These are phyloP conservation scores for Berkeleyomyces basicola DNA, from an alignment of 2,329 filamentous ascomycete genomes.

Conservation along the genomic window DNA sequence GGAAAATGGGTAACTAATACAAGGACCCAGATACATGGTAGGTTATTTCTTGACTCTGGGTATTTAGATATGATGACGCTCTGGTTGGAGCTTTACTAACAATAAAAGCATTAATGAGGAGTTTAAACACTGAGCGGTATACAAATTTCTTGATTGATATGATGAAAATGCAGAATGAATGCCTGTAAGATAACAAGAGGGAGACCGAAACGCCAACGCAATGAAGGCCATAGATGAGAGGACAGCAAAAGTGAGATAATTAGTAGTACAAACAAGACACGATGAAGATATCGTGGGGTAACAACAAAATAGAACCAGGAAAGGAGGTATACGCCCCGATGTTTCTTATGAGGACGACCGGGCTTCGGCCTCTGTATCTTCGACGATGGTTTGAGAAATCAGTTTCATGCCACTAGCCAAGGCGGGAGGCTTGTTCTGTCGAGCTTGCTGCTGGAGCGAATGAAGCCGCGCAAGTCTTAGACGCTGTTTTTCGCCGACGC, in stretches of 20 bases:
- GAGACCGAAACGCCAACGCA: background rate
- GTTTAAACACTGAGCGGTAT: no score
- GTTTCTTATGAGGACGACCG: background rate
- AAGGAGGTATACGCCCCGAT: background rate
- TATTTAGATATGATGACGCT: no score
- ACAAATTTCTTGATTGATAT: no score
- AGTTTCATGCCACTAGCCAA: background rate
- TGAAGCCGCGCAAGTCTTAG: background rate
- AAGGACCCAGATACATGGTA: background rate
- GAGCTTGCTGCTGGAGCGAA: background rate
- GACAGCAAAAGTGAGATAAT: background rate
- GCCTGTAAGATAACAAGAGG: background rate
- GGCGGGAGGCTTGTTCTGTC: background rate
- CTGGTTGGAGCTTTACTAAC: no score
- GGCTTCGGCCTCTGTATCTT: constrained; percentile 1
- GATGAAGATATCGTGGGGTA: background rate
- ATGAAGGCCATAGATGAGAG: background rate
- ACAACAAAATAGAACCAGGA: background rate
- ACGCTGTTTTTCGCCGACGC: constrained; percentile 1
- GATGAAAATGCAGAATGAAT: no score
- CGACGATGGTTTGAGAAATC: constrained; percentile 1
- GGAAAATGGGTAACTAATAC: background rate
- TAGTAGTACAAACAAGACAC: background rate
- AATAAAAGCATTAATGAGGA: no score
- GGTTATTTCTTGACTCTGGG: background rate